Evolutionary conservation across 139 green algal genomes (phyloP).

Genomic region (Chlorella vulgaris): DNA sequence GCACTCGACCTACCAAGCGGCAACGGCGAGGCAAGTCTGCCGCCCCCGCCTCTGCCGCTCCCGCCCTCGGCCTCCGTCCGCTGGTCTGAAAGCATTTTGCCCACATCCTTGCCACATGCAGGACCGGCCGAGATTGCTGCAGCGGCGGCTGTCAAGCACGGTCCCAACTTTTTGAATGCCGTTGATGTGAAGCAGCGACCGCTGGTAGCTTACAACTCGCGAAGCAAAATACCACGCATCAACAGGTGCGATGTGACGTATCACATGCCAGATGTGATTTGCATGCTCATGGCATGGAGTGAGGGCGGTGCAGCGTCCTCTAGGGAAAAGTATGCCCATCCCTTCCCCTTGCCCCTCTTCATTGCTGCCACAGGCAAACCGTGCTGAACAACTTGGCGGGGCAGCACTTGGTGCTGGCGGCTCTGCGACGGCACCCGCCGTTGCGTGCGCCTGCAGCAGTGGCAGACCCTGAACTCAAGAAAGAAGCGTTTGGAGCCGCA

Average conservation of each 20-base stretch:
- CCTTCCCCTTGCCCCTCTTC: not conserved
- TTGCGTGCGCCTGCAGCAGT: not conserved
- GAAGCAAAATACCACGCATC: constrained; percentile 17
- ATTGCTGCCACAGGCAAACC: not conserved
- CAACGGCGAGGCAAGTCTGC: not conserved
- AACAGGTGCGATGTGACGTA: constrained; percentile 1
- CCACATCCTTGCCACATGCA: too few relatives aligned
- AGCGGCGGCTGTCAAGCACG: not conserved
- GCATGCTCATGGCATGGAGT: not conserved
- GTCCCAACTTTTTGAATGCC: not conserved
- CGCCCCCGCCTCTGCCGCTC: not conserved
- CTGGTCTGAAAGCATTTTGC: too few relatives aligned
- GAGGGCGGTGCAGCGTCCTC: not conserved
- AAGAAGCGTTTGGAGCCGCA: not conserved
- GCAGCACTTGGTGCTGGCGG: constrained; percentile 11
- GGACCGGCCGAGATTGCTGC: not conserved
- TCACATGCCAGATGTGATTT: too few relatives aligned
- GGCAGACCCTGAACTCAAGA: not conserved
- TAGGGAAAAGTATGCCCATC: too few relatives aligned
- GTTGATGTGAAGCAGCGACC: constrained; percentile 12
- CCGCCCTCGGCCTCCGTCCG: too few relatives aligned
- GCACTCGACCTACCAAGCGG: not conserved
- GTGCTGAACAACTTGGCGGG: constrained; percentile 25
- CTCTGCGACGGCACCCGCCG: not conserved
- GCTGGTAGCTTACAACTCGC: not conserved